Evolutionary conservation across 2,329 filamentous ascomycete species (phyloP), one percentile per base, ranked within the genome.

Genomic region (Lecanicillium sp.): DNA sequence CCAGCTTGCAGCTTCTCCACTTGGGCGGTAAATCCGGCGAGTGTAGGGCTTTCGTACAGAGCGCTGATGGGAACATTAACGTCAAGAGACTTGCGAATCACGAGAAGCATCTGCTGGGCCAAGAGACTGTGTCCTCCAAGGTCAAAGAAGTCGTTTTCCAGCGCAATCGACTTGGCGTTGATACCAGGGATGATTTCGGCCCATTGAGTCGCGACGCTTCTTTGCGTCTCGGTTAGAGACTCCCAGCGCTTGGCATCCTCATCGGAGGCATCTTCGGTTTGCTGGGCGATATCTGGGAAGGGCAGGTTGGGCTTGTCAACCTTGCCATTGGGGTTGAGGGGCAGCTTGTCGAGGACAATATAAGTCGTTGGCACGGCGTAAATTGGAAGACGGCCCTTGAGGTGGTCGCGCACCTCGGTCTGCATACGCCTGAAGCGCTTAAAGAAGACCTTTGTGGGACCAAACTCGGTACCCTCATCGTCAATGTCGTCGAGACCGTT

Each of bases 271-370:
- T 57, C 58, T 35, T 54, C 53, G n/a, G 58, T 72, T 25, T 82
- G 69, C 50, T 85, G 74, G 11, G 77, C 75, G 17, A 78, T 78
- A 58, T 90, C 86, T 1, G 86, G 86, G 71, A 87, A 90, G 1
- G 86, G 86, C 39, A 92, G 64, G 2, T 78, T 79, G 15, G 84
- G 82, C 55, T 78, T 81, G 60, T 92, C 86, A 35, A 89, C 77
- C 62, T 90, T 90, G 48, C 84, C 83, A 49, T 87, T 87, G 13
- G 84, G 83, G 54, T 86, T 29, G 79, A 89, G 72, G 13, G 60
- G 59, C 88, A 90, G 11, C 69, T 67, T 59, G 13, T 53, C 25
- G n/a, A 63, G 46, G 9, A 56, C 38, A 33, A 65, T 61, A 34
- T 52, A 61, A 25, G 46, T 48, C 9, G 52, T 54, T 4, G 61